Conservation (phyloP, 441 rosid species). For the Gossypium schwendimanii region DNA sequence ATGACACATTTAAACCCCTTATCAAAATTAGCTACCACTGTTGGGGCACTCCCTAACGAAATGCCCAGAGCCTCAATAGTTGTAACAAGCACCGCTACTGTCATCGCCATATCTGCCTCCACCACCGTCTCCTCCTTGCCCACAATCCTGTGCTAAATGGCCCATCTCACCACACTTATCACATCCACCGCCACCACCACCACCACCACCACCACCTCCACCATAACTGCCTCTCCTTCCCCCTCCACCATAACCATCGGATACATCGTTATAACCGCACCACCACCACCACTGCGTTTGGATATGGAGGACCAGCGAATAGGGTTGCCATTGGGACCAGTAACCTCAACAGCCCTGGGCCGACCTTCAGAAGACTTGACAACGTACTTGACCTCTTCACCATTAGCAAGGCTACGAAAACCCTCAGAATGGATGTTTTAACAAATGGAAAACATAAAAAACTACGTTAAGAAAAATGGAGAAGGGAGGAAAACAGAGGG, state of each 20-base stretch:
- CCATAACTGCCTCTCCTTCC: conserved; percentile 30
- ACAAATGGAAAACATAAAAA: no score
- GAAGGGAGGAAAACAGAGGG: no score
- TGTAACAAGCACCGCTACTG: conserved; percentile 34
- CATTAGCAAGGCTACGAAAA: conserved; percentile 51
- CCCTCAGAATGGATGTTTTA: conserved; percentile 47
- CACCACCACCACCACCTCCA: conserved; percentile 20
- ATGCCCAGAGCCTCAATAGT: conserved; percentile 56
- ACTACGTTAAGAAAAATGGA: no score
- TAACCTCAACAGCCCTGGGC: conserved; percentile 49
- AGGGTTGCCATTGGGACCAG: conserved; percentile 47
- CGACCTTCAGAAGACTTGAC: conserved; percentile 43
- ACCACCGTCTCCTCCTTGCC: conserved; percentile 24
- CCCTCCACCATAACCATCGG: conserved; percentile 28
- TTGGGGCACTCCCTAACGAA: conserved; percentile 62
- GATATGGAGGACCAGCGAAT: conserved; percentile 29
- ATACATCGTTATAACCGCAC: conserved; percentile 18
- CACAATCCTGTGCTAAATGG: conserved; percentile 43
- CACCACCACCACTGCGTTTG: conserved; percentile 26
- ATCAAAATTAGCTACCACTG: conserved; percentile 26
- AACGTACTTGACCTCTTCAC: conserved; percentile 56
- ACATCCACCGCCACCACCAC: conserved; percentile 25
- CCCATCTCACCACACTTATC: conserved; percentile 33
- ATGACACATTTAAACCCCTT: neutral
- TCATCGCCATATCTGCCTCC: conserved; percentile 23